These are phyloP conservation scores for Mycena citricolor DNA, from an alignment of 1,284 basidiomycete species.

Conservation along the genomic window DNA sequence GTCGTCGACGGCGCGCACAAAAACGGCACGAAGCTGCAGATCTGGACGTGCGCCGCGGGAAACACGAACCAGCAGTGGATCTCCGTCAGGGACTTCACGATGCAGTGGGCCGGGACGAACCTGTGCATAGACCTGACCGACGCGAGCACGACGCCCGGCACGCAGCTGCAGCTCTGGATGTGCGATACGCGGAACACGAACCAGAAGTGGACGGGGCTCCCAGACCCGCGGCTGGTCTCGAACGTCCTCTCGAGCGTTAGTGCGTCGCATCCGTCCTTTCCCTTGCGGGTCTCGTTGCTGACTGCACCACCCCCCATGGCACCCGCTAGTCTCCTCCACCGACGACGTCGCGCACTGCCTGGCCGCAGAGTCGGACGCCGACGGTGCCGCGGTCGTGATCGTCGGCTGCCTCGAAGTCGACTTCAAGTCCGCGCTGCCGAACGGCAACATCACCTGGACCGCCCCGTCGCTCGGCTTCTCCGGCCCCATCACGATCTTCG, in stretches of 20 bases:
- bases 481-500: constrained; percentile 1
- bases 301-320: too few relatives aligned
- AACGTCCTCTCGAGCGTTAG: too few relatives aligned
- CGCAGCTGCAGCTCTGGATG: too few relatives aligned
- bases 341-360: constrained; percentile 36
- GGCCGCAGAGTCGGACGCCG: constrained; percentile 43
- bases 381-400: constrained; percentile 46
- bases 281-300: too few relatives aligned
- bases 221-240: too few relatives aligned
- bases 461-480: constrained; percentile 1
- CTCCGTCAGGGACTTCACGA: not conserved
- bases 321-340: constrained; percentile 11
- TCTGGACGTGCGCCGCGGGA: not conserved
- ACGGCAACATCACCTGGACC: constrained; percentile 13
- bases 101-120: constrained; percentile 8
- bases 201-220: constrained; percentile 16
- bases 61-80: constrained; percentile 5
- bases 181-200: constrained; percentile 10
- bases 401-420: constrained; percentile 34
- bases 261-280: too few relatives aligned
- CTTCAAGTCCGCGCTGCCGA: constrained; percentile 7
- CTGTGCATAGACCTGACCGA: constrained; percentile 14
- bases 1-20: constrained; percentile 5
- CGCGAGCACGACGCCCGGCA: constrained; percentile 3
- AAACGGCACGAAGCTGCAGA: constrained; percentile 5